These are phyloP conservation scores for Thalassiosira ordinaria DNA, from an alignment of 352 stramenopile species.

Conservation along the genomic window DNA sequence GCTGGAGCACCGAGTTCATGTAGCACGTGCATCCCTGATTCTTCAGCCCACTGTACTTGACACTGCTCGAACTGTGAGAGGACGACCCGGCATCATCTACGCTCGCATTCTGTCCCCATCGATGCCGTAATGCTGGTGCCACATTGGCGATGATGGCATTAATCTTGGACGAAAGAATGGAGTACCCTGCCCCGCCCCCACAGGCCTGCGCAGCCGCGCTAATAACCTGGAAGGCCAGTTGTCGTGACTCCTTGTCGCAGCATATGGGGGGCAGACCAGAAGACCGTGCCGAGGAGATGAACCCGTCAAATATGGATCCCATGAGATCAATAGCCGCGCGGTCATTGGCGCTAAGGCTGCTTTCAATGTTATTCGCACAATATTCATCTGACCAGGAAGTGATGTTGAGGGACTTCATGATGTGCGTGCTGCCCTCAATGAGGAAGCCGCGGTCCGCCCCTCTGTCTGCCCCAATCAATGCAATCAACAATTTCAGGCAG, in stretches of 20 bases:
- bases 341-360: conserved; percentile 42
- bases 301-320: conserved; percentile 86
- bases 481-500: conserved; percentile 79
- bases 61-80: conserved; percentile 30
- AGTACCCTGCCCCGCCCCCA: conserved; percentile 67
- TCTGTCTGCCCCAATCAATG: conserved; percentile 64
- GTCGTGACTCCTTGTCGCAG: conserved; percentile 54
- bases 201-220: conserved; percentile 58
- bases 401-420: conserved; percentile 61
- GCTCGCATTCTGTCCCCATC: conserved; percentile 68
- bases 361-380: conserved; percentile 2
- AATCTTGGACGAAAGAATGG: conserved; percentile 71
- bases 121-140: conserved; percentile 74
- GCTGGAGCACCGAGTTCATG: conserved; percentile 98
- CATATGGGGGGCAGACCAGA: conserved; percentile 74
- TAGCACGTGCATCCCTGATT: conserved; percentile 99
- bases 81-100: conserved; percentile 48
- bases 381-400: conserved; percentile 67
- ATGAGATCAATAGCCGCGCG: conserved; percentile 79
- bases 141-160: conserved; percentile 73
- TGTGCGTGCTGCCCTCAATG: conserved; percentile 57
- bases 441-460: conserved; percentile 49
- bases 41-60: conserved; percentile 90
- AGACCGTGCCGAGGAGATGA: conserved; percentile 71
- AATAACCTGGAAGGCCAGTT: neutral